Conservation (phyloP, 2,329 filamentous ascomycete genomes). For the Coniochaeta ligniaria region DNA sequence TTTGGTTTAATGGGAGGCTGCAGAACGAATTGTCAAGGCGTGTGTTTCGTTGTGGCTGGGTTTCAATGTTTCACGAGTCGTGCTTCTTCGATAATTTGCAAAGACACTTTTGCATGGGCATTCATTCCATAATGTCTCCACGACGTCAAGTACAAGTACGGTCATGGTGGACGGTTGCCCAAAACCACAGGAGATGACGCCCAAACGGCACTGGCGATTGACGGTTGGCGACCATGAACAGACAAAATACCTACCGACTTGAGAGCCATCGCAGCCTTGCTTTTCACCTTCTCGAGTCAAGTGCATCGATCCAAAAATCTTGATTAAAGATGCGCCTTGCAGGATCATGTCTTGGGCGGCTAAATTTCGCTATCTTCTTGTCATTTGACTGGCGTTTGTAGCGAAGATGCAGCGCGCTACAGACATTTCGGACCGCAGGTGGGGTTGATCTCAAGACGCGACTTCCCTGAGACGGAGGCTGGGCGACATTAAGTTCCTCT, state of each 20-base stretch:
- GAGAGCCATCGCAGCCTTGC: no score
- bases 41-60: background rate
- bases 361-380: background rate
- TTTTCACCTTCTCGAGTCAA: no score
- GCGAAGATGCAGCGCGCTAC: background rate
- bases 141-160: no score
- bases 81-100: no score
- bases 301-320: background rate
- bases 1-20: background rate
- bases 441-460: conserved; percentile 3
- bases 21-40: background rate
- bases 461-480: conserved; percentile 3
- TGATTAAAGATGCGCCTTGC: background rate
- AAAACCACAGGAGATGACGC: no score
- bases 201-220: no score
- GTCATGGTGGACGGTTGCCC: no score
- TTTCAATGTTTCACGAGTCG: no score
- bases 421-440: background rate
- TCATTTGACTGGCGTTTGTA: background rate
- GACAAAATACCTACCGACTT: no score
- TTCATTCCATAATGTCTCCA: no score
- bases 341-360: background rate
- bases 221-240: no score
- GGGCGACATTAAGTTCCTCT: background rate
- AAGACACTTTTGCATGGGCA: no score